phyloP scores from a whole-genome alignment of 129 eudicot genomes.

The Smallanthus sonchifolius region DNA sequence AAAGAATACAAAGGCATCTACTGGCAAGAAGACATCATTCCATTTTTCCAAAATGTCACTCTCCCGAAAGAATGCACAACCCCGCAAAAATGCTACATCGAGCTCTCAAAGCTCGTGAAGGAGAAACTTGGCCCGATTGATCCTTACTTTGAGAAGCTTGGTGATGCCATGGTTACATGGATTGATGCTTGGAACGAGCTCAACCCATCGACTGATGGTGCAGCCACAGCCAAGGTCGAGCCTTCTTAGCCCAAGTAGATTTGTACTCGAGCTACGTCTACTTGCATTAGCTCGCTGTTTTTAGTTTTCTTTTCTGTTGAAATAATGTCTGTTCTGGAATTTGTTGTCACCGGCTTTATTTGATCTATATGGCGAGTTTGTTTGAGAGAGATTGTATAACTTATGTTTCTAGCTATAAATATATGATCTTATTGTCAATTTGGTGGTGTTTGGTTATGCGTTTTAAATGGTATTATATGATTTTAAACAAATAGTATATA shows the following conservation, averaged over 20 bases:
- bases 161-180: slow-evolving; percentile 73
- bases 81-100: slow-evolving; percentile 63
- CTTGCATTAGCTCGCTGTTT: neutral
- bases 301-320: neutral
- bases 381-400: slow-evolving; percentile 9
- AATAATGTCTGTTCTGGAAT: neutral
- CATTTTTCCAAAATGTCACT: slow-evolving; percentile 24
- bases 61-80: slow-evolving; percentile 54
- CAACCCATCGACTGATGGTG: slow-evolving; percentile 31
- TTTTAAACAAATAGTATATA: neutral
- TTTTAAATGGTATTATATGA: neutral
- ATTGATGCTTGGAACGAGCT: slow-evolving; percentile 73
- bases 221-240: slow-evolving; percentile 9
- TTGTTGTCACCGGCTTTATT: slow-evolving; percentile 17
- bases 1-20: slow-evolving; percentile 39
- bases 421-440: neutral
- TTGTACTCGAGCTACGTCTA: neutral
- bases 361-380: neutral
- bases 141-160: slow-evolving; percentile 63
- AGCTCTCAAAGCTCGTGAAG: slow-evolving; percentile 65
- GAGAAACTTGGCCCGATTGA: slow-evolving; percentile 60
- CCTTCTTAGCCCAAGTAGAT: slow-evolving; percentile 25
- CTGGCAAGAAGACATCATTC: slow-evolving; percentile 42
- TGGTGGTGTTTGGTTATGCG: neutral
- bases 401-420: slow-evolving; percentile 17